Base-by-base conservation (phyloP, 306 rosid genomes). In the Coriaria nepalensis region DNA sequence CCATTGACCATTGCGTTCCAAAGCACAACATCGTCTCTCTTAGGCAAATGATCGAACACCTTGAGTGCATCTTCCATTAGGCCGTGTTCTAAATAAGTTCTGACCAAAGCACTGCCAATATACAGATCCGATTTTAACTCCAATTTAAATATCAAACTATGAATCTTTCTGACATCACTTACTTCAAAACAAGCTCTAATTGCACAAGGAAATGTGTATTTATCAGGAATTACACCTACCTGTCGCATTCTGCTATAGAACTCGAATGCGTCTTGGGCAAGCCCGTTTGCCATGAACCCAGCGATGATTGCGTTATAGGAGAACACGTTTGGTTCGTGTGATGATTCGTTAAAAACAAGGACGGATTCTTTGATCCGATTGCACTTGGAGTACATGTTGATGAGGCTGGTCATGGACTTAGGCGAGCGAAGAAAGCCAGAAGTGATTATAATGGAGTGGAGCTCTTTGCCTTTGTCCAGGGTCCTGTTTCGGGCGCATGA, bases 1-100 rank as follows among this genome's bases (percentile, higher is more conserved):
- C 93, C 93, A 70, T 70, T 83, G 49, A 88, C 70, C 93, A 88
- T 72, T 0, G 96, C 75, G 35, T 83, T 88, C 93, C 93, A 83
- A 20, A 83, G 79, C 64, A 84, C 96, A 15, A 78, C 77, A 62
- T 83, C 77, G 60, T 83, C 96, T 65, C 67, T 78, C 12, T 62
- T 69, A 5, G 86, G 70, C 69, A 88, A 61, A 70, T 72, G 83
- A 45, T 68, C 76, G 33, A 88, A 88, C 72, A 76, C 66, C 45
- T 68, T 58, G 20, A 61, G 69, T 6, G 96, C 96, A 20, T 83
- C 83, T 61, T 43, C 61, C 61, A 74, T 64, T 43, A 59, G 60
- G 40, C 74, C 68, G 35, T 68, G 64, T 64, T 76, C 81, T 71
- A 87, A 43, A 12, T 66, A 78, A 2, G 83, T 74, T 64, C 52